Conservation (phyloP, 768 basidiomycete species). For the Mycena chlorophos region DNA sequence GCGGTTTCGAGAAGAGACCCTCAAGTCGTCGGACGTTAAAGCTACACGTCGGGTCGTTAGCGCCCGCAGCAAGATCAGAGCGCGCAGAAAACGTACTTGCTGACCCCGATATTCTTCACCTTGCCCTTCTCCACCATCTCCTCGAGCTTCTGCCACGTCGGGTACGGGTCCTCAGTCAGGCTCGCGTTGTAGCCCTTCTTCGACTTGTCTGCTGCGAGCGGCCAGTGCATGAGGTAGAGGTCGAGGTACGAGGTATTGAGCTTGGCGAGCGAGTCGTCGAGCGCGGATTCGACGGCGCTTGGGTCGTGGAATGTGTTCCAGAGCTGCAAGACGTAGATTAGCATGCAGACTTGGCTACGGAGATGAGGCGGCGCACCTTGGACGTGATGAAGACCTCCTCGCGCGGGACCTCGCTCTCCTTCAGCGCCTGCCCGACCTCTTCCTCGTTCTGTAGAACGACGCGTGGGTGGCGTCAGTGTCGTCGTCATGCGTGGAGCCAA, state of each 20-base stretch:
- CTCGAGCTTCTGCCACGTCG: slow-evolving; percentile 81
- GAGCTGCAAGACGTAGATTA: slow-evolving; percentile 51
- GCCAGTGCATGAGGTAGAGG: slow-evolving; percentile 83
- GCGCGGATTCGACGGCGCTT: slow-evolving; percentile 63
- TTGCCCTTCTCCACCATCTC: slow-evolving; percentile 77
- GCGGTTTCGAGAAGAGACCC: slow-evolving; percentile 61
- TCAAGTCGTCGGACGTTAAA: slow-evolving; percentile 67
- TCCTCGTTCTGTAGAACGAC: slow-evolving; percentile 55
- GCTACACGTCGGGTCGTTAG: slow-evolving; percentile 29
- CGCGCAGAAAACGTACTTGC: slow-evolving; percentile 55
- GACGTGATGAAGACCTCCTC: slow-evolving; percentile 70
- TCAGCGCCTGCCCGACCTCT: slow-evolving; percentile 65
- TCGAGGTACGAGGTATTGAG: slow-evolving; percentile 75
- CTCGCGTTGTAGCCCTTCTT: slow-evolving; percentile 54
- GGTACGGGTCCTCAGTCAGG: slow-evolving; percentile 69
- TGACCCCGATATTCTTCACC: slow-evolving; percentile 76
- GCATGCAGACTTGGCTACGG: not conserved
- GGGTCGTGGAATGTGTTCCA: slow-evolving; percentile 79
- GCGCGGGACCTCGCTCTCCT: slow-evolving; percentile 58
- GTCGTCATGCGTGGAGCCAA: not conserved
- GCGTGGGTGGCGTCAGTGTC: slow-evolving; percentile 2
- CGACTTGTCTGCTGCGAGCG: slow-evolving; percentile 42
- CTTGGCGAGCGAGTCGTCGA: slow-evolving; percentile 64
- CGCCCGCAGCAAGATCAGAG: slow-evolving; percentile 3
- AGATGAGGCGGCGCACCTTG: slow-evolving; percentile 36